These are phyloP conservation scores for Zygnema cylindricum DNA, from an alignment of 139 green algal species.

Conservation along the genomic window DNA sequence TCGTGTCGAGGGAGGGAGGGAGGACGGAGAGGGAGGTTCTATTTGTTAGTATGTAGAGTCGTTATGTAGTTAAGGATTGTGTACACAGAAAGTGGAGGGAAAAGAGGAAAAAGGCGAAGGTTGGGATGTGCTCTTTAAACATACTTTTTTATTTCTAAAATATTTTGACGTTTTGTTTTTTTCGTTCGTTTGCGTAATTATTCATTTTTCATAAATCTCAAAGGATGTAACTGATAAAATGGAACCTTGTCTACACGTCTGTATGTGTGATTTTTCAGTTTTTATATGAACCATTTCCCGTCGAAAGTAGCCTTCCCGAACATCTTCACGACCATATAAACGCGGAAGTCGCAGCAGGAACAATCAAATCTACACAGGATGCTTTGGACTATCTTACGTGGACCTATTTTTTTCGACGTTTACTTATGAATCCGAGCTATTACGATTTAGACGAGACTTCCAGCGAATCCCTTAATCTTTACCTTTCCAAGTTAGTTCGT, in stretches of 20 bases:
- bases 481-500: constrained; percentile 69
- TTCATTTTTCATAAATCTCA: no score
- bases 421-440: constrained; percentile 91
- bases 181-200: neutral
- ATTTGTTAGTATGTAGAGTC: no score
- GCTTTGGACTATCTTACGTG: constrained; percentile 95
- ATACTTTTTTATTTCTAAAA: neutral
- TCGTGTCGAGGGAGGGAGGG: no score
- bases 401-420: constrained; percentile 89
- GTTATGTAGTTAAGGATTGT: no score
- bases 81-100: no score
- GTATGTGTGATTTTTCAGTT: constrained; percentile 69
- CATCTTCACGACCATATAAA: constrained; percentile 72
- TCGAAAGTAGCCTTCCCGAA: constrained; percentile 87
- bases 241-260: no score
- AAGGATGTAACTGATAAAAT: no score
- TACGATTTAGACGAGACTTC: constrained; percentile 81
- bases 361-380: constrained; percentile 74
- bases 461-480: constrained; percentile 73
- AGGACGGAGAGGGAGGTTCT: no score
- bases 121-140: no score
- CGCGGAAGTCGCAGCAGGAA: constrained; percentile 65
- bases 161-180: neutral
- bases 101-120: no score
- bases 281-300: constrained; percentile 97